A percentile compares a stretch with the other conserved stretches of the same genome.
Conservation (phyloP, 2,329 filamentous ascomycete genomes). For the Cladosporium phlei region DNA sequence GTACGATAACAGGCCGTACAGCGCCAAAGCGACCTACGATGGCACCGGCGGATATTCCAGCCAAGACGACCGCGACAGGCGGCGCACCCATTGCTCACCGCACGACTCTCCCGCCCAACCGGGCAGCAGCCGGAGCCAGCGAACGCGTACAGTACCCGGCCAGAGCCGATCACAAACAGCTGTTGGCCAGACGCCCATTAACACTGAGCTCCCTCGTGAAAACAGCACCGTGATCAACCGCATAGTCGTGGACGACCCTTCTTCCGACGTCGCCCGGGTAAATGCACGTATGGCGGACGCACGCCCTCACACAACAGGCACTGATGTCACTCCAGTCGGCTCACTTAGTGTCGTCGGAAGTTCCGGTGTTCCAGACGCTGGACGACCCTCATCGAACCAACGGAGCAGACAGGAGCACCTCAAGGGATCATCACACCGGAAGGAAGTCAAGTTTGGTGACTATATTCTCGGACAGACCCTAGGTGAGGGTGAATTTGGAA, state of each 20-base stretch:
- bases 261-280: constrained; percentile 68
- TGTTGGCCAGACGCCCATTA: constrained; percentile 51
- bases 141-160: constrained; percentile 33
- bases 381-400: constrained; percentile 26
- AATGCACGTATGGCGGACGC: constrained; percentile 64
- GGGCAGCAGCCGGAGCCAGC: constrained; percentile 38
- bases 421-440: constrained; percentile 48
- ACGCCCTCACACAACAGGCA: constrained; percentile 36
- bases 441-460: constrained; percentile 86
- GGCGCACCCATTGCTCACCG: constrained; percentile 37
- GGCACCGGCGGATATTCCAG: constrained; percentile 38
- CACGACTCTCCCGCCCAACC: constrained; percentile 44
- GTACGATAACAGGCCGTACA: constrained; percentile 24
- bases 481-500: constrained; percentile 96
- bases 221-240: constrained; percentile 74
- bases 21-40: constrained; percentile 28
- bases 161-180: constrained; percentile 45
- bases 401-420: constrained; percentile 57
- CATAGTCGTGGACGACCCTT: constrained; percentile 69
- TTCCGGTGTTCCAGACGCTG: constrained; percentile 47
- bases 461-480: constrained; percentile 95
- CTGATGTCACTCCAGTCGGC: constrained; percentile 43
- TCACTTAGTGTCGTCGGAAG: constrained; percentile 47
- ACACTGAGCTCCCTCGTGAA: constrained; percentile 60
- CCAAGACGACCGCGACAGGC: constrained; percentile 33